Base-by-base conservation (phyloP, 2,329 filamentous ascomycete genomes). In the Neonectria sp. region DNA sequence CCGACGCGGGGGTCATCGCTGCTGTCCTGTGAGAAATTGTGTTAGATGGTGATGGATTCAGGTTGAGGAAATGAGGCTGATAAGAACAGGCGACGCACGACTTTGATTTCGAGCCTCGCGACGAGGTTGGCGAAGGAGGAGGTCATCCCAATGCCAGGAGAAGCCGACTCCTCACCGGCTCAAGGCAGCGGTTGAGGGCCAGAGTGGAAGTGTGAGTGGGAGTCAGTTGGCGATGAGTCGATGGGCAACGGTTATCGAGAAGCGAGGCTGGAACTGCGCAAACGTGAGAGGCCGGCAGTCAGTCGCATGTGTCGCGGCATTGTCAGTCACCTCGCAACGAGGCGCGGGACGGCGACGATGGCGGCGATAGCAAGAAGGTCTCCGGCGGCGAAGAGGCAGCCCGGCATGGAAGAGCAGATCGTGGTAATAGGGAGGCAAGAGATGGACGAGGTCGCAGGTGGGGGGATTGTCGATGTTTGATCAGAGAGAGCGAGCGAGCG, bases 1-100 rank as follows among this genome's bases (percentile, higher is more conserved):
- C 81, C 81, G 43, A 79, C 72, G 24, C 81, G 77, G 24, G 79
- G 76, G 60, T 82, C 81, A n/a, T 73, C 68, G 27, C 66, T 53
- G 56, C 66, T 58, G 57, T 67, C 63, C 72, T 75, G 35, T 17
- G 37, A 15, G 17, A 3, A 51, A 11, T 33, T 64, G 15, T 55
- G 56, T 59, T 21, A 55, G 24, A 13, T 56, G 33, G 53, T 37
- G 13, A 6, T 15, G 7, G 17, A 11, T 27, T 25, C 6, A 6
- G 24, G 9, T 46, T 35, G 48, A 45, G 17, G 33, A n/a, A 24
- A 21, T 6, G 21, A 43, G 17, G 31, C 9, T 45, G 3, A 55
- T 43, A 51, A 51, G 25, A 21, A 51, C 27, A 48, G 6, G 6
- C 15, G 25, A 56, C 70, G 56, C 57, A 74, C 72, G n/a, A 72